Evolutionary conservation across 169 alveolate species (phyloP), one percentile per base, ranked within the genome.

Genomic region (Toxoplasma gondii): DNA sequence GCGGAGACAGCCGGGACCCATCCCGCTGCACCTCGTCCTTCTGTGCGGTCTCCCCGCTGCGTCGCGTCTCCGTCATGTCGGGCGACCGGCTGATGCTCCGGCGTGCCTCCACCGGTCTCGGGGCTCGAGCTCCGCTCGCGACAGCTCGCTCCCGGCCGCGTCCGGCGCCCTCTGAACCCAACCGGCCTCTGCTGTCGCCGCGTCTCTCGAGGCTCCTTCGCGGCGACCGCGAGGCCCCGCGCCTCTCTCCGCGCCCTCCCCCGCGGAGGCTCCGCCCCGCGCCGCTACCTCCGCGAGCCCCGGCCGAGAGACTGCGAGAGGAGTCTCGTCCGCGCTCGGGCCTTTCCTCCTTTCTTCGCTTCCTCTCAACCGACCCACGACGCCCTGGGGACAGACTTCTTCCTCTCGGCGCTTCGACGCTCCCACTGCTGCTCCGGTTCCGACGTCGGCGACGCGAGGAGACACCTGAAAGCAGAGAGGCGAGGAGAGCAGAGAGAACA

Each of bases 21-120:
- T 64, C 74, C 74, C 74, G n/a, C 74, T 27, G 4, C 74, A 1
- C n/a, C 74, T 64, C n/a, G 74, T 16, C 74, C 34, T 27, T 27
- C 34, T 16, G 34, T 64, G 74, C 74, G n/a, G 7, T 16, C 31
- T 16, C 31, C 74, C 74, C 5, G 74, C 31, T 31, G 24, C 74
- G 22, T 27, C n/a, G 7, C 74, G n/a, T 64, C 74, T 31, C 1
- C 74, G 74, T 4, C 24, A 31, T 64, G 74, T 64, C 74, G 24
- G 74, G 74, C 34, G 74, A 64, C 31, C 74, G 74, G 29, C 74
- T 64, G 74, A 64, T 64, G 74, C 74, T 64, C n/a, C 74, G 74
- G 1, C 74, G 34, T 27, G 7, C 7, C 22, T 16, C 24, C 29
- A 22, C 74, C 31, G 7, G 7, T 31, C 74, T 64, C 74, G 1